Evolutionary conservation across 345 rosid species (phyloP).

Genomic region (Eucalyptus urophylla): DNA sequence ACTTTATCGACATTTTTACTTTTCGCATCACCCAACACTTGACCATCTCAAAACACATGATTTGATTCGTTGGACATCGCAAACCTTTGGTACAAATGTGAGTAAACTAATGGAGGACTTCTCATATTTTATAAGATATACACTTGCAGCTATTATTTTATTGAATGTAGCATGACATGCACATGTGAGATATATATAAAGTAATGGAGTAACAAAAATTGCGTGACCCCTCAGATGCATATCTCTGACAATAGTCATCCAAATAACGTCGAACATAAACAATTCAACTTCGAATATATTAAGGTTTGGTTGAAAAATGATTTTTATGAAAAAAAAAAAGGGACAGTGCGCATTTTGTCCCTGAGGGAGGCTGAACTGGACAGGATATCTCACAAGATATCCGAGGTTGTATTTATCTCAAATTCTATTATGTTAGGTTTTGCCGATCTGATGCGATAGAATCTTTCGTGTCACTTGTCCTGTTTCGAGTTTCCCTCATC

Average conservation of each 20-base stretch:
- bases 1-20: not conserved
- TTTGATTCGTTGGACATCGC: not conserved
- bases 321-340: not conserved
- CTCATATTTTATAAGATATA: not conserved
- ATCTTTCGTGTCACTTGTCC: not conserved
- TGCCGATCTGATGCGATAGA: not conserved
- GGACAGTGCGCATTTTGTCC: not conserved
- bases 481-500: not conserved
- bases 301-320: not conserved
- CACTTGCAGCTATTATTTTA: not conserved
- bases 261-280: not conserved
- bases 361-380: not conserved
- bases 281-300: not conserved
- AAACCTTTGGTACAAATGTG: not conserved
- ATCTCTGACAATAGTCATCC: not conserved
- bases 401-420: not conserved
- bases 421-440: not conserved
- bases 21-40: not conserved
- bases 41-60: not conserved
- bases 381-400: not conserved
- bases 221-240: not conserved
- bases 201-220: not conserved
- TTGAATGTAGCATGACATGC: not conserved
- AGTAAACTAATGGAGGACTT: not conserved
- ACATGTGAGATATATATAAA: not conserved